Conservation (phyloP, 768 basidiomycete species). For the Lactarius vividus region DNA sequence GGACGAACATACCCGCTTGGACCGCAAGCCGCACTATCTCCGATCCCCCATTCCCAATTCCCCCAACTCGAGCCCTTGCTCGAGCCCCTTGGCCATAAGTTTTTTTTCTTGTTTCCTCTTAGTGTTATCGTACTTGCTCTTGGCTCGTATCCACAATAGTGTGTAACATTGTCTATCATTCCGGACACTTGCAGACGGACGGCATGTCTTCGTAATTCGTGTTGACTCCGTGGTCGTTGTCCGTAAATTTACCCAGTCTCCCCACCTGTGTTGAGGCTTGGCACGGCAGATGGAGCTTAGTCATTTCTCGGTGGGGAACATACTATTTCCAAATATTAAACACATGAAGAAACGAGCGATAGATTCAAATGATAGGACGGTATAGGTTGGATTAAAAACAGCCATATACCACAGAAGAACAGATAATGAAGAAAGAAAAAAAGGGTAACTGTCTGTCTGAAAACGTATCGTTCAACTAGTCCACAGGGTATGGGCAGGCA, state of each 20-base stretch:
- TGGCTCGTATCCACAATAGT: background rate
- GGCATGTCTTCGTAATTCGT: constrained; percentile 17
- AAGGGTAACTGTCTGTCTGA: constrained; percentile 7
- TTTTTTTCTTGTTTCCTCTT: background rate
- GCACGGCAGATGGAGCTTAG: constrained; percentile 10
- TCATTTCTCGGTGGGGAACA: constrained; percentile 24
- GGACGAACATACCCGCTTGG: background rate
- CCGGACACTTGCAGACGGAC: constrained; percentile 28
- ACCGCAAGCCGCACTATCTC: background rate
- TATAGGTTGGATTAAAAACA: constrained; percentile 7
- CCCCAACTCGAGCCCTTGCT: background rate
- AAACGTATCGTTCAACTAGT: constrained; percentile 5
- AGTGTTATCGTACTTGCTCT: background rate
- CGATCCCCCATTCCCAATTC: background rate
- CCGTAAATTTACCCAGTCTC: constrained; percentile 18
- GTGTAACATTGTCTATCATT: background rate
- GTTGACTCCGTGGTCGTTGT: constrained; percentile 24
- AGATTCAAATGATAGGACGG: constrained; percentile 24
- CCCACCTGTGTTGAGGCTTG: constrained; percentile 25
- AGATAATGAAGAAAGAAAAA: background rate
- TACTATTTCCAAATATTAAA: background rate
- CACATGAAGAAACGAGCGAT: constrained; percentile 18
- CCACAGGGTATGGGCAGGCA: background rate
- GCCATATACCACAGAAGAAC: constrained; percentile 8
- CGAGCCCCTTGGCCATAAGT: background rate